These are phyloP conservation scores for Botryotinia convoluta DNA, from an alignment of 2,329 filamentous ascomycete genomes.

Conservation along the genomic window DNA sequence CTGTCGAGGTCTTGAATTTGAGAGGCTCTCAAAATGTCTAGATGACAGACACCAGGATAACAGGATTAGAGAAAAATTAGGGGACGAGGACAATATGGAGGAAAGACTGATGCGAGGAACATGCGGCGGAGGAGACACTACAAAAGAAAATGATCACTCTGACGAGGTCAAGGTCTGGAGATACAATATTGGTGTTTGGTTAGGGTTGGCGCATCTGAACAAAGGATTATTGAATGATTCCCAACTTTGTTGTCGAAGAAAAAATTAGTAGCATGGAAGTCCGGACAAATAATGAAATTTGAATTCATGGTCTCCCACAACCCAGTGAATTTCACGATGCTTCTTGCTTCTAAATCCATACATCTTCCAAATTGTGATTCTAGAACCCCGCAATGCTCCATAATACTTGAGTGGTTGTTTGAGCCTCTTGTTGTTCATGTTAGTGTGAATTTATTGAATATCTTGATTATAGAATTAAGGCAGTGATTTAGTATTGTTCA, in stretches of 20 bases:
- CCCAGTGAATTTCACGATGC: background rate
- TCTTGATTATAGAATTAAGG: background rate
- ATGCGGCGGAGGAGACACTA: background rate
- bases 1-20: background rate
- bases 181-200: background rate
- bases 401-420: background rate
- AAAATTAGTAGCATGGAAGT: background rate
- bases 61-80: background rate
- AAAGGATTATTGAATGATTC: conserved; percentile 2
- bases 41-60: background rate
- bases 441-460: background rate
- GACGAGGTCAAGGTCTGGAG: background rate
- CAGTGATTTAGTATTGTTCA: background rate
- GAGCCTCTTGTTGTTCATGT: background rate
- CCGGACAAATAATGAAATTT: background rate
- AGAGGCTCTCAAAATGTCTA: background rate
- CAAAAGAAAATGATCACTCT: background rate
- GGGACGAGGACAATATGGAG: background rate
- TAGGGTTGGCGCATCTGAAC: background rate
- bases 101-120: background rate
- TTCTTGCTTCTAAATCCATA: background rate
- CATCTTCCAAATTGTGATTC: background rate
- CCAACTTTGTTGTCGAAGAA: background rate
- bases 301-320: background rate
- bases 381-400: background rate